Conservation (phyloP, 805 yeast genomes). For the Lachancea waltii region DNA sequence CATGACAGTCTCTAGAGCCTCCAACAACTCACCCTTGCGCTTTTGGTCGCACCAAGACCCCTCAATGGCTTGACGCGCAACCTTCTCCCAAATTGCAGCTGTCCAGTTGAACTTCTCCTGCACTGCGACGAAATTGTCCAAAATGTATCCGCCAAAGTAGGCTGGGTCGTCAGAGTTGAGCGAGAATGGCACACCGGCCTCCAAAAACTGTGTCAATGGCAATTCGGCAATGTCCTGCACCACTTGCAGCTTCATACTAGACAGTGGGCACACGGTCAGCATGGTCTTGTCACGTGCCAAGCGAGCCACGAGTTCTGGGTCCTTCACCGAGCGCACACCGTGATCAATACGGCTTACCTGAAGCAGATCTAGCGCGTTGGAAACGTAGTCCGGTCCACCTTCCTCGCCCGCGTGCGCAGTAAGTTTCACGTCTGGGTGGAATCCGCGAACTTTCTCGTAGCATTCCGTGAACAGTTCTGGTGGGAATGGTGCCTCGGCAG, state of each 20-base stretch:
- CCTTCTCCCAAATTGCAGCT: constrained; percentile 51
- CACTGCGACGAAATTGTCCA: constrained; percentile 66
- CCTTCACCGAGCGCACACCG: constrained; percentile 62
- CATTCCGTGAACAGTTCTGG: constrained; percentile 64
- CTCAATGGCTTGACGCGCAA: constrained; percentile 58
- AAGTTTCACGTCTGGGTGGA: constrained; percentile 48
- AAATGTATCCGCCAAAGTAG: constrained; percentile 77
- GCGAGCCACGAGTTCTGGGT: constrained; percentile 46
- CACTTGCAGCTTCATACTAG: constrained; percentile 70
- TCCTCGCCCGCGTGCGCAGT: constrained; percentile 92
- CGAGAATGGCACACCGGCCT: constrained; percentile 60
- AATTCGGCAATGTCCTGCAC: constrained; percentile 60
- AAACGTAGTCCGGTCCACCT: constrained; percentile 67
- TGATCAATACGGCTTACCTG: constrained; percentile 72
- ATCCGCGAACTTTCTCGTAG: constrained; percentile 42
- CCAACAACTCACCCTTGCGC: constrained; percentile 42
- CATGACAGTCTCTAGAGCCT: constrained; percentile 38
- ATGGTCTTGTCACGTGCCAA: constrained; percentile 50
- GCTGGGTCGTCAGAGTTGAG: constrained; percentile 78
- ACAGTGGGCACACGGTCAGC: constrained; percentile 70
- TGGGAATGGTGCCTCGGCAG: constrained; percentile 72
- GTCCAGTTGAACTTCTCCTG: constrained; percentile 56
- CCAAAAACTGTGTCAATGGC: constrained; percentile 58
- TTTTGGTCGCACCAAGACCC: constrained; percentile 72
- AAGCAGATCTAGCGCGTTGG: constrained; percentile 50